phyloP scores from a whole-genome alignment of 2,329 filamentous ascomycete species.

The Penicillium thymicola region DNA sequence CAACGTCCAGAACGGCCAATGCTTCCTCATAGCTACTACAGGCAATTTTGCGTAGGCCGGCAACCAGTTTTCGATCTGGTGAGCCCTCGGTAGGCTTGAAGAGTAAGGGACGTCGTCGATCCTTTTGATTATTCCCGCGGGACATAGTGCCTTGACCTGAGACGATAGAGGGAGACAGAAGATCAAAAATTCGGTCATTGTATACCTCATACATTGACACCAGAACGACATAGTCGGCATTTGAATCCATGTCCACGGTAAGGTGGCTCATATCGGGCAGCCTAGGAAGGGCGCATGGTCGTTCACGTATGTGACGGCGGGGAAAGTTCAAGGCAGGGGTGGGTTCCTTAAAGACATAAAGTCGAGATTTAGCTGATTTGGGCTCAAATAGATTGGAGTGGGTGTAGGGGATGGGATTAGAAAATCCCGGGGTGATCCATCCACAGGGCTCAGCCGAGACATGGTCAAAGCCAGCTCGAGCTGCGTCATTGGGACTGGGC shows the following conservation, averaged over 20 bases:
- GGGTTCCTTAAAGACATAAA: constrained; percentile 52
- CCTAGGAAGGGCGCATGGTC: constrained; percentile 68
- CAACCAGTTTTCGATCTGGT: constrained; percentile 89
- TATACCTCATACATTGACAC: constrained; percentile 99
- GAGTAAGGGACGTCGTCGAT: constrained; percentile 74
- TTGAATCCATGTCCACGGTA: constrained; percentile 62
- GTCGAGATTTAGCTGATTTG: constrained; percentile 38
- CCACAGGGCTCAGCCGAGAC: constrained; percentile 11
- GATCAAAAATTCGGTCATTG: constrained; percentile 95
- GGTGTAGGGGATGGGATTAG: constrained; percentile 27
- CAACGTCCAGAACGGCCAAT: constrained; percentile 83
- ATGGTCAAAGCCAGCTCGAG: constrained; percentile 4
- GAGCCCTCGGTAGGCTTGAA: constrained; percentile 91
- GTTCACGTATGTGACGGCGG: constrained; percentile 61
- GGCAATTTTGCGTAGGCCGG: constrained; percentile 84
- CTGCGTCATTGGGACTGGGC: constrained; percentile 3
- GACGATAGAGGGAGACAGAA: constrained; percentile 61
- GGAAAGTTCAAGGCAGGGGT: constrained; percentile 55
- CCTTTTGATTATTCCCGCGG: constrained; percentile 56
- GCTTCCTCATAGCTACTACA: constrained; percentile 81
- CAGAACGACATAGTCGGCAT: constrained; percentile 79
- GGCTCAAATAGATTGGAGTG: constrained; percentile 24
- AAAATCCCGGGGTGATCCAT: constrained; percentile 10
- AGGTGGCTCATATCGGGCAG: constrained; percentile 71
- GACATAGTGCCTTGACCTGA: constrained; percentile 43